Evolutionary conservation across 148 eudicot species (phyloP).

Genomic region (Cornus florida): DNA sequence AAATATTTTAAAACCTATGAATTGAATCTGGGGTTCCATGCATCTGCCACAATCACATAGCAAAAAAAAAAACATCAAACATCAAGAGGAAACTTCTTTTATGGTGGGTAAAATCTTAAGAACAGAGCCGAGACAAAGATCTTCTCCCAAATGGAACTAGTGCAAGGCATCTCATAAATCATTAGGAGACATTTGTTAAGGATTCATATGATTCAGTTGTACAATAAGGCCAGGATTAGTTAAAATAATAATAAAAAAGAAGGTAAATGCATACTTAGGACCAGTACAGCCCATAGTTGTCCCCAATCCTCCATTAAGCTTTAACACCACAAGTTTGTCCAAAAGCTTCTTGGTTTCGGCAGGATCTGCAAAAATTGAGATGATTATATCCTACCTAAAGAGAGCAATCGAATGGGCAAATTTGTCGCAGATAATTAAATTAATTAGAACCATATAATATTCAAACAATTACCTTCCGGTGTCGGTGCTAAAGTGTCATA

Average conservation of each 20-base stretch:
- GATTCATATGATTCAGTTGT: neutral
- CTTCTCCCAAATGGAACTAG: neutral
- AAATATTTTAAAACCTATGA: neutral
- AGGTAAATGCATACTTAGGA: constrained; percentile 70
- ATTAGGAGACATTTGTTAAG: neutral
- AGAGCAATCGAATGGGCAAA: neutral
- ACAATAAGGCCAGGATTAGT: neutral
- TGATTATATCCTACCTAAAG: neutral
- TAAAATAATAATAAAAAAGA: neutral
- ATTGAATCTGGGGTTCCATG: neutral
- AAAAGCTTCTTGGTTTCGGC: constrained; percentile 63
- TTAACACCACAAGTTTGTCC: constrained; percentile 96
- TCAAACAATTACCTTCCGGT: constrained; percentile 55
- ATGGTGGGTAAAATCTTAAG: neutral
- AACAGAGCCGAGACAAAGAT: neutral
- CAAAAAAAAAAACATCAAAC: neutral
- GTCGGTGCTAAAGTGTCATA: constrained; percentile 53
- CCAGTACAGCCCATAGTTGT: constrained; percentile 99
- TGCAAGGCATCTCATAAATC: neutral
- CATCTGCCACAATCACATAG: neutral
- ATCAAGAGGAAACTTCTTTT: neutral
- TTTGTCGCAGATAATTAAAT: neutral
- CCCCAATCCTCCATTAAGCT: constrained; percentile 99
- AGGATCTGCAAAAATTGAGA: constrained; percentile 51
- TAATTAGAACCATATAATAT: neutral